Evolutionary conservation across 768 basidiomycete genomes (phyloP).

Genomic region (Lentinula edodes): DNA sequence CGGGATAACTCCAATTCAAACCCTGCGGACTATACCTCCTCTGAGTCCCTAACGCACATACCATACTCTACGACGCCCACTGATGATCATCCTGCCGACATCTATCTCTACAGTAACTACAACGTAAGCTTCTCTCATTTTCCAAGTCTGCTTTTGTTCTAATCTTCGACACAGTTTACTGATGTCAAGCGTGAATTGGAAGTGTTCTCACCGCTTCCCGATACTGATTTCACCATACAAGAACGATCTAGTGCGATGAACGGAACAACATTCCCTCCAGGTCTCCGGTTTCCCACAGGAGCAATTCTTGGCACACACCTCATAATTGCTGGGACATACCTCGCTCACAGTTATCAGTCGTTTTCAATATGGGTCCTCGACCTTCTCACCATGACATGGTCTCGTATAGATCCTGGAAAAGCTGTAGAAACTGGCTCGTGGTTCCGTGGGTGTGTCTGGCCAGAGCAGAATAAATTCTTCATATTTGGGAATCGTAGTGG

Average conservation of each 20-base stretch:
- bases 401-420: conserved; percentile 83
- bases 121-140: conserved; percentile 52
- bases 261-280: conserved; percentile 82
- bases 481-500: conserved; percentile 89
- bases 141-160: neutral
- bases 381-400: conserved; percentile 76
- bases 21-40: conserved; percentile 44
- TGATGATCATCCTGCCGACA: conserved; percentile 76
- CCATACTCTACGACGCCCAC: conserved; percentile 72
- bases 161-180: conserved; percentile 55
- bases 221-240: conserved; percentile 69
- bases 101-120: conserved; percentile 93
- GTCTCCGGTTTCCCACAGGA: conserved; percentile 93
- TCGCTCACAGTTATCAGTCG: conserved; percentile 89
- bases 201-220: conserved; percentile 77
- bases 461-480: conserved; percentile 77
- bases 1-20: conserved; percentile 25
- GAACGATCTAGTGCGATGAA: conserved; percentile 81
- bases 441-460: conserved; percentile 90
- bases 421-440: conserved; percentile 86
- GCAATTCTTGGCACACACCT: conserved; percentile 87
- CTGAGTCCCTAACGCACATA: conserved; percentile 60
- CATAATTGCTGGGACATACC: conserved; percentile 93
- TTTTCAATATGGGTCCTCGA: conserved; percentile 98
- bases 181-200: conserved; percentile 95